These are phyloP conservation scores for Heterobasidion occidentale DNA, from an alignment of 1,284 basidiomycete genomes.

Conservation along the genomic window DNA sequence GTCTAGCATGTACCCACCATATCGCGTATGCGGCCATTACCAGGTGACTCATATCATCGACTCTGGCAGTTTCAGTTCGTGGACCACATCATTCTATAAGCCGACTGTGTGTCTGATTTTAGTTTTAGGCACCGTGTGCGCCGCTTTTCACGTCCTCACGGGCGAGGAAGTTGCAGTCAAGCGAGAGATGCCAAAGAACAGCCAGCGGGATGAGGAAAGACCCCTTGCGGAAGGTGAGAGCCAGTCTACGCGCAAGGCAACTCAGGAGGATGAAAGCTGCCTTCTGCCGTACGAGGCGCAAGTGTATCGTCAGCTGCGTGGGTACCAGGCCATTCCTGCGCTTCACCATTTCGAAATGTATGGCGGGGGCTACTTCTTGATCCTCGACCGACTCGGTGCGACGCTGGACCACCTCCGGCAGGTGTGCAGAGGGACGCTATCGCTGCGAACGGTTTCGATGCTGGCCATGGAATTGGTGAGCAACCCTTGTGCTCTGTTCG, in stretches of 20 bases:
- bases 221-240: too few relatives aligned
- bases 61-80: background rate
- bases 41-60: background rate
- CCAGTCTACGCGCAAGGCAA: background rate
- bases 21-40: background rate
- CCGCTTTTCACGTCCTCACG: background rate
- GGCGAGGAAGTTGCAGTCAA: background rate
- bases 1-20: background rate
- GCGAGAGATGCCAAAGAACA: background rate
- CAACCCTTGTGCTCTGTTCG: background rate
- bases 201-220: background rate
- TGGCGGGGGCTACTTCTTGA: slow-evolving; percentile 5
- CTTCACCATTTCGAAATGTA: slow-evolving; percentile 8
- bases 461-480: slow-evolving; percentile 11
- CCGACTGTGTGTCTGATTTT: background rate
- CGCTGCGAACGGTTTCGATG: slow-evolving; percentile 12
- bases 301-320: slow-evolving; percentile 5
- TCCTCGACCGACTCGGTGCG: slow-evolving; percentile 14
- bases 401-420: slow-evolving; percentile 7
- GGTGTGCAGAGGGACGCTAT: slow-evolving; percentile 11
- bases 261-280: background rate
- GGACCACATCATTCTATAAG: too few relatives aligned
- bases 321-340: slow-evolving; percentile 1
- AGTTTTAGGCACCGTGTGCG: background rate
- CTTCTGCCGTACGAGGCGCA: slow-evolving; percentile 4